Evolutionary conservation across 208 protist species (phyloP).

Genomic region (Leishmania turanica): DNA sequence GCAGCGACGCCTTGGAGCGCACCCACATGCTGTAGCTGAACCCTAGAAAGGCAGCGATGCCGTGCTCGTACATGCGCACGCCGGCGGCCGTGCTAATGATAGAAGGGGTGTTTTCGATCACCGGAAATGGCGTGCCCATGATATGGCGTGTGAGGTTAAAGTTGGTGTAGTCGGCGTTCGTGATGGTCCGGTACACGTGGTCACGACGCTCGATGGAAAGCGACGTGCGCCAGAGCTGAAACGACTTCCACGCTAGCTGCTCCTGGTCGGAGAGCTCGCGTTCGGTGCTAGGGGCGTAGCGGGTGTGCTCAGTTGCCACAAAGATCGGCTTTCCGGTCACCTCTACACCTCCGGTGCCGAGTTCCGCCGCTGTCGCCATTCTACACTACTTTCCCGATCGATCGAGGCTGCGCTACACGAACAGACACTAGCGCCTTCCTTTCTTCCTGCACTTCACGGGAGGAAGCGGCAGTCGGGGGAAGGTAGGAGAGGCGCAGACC

Average conservation of each 20-base stretch:
- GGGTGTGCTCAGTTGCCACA: conserved; percentile 77
- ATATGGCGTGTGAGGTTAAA: conserved; percentile 79
- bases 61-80: conserved; percentile 88
- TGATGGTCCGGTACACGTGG: conserved; percentile 72
- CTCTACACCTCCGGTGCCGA: conserved; percentile 68
- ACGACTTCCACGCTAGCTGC: conserved; percentile 88
- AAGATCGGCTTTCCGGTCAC: conserved; percentile 69
- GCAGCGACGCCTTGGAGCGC: conserved; percentile 67
- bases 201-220: conserved; percentile 81
- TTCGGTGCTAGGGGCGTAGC: conserved; percentile 59
- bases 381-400: neutral
- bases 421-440: neutral
- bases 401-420: too few species aligned
- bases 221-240: conserved; percentile 84
- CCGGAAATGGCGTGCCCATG: conserved; percentile 83
- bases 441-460: neutral
- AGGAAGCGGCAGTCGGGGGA: neutral
- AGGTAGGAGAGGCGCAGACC: neutral
- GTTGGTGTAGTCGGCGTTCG: conserved; percentile 84
- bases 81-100: conserved; percentile 51
- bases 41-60: conserved; percentile 26
- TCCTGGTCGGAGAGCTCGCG: conserved; percentile 87
- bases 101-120: conserved; percentile 58
- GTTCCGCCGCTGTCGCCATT: conserved; percentile 49
- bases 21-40: conserved; percentile 75